Conservation (phyloP, 768 basidiomycete species). For the Mycena vitilis region DNA sequence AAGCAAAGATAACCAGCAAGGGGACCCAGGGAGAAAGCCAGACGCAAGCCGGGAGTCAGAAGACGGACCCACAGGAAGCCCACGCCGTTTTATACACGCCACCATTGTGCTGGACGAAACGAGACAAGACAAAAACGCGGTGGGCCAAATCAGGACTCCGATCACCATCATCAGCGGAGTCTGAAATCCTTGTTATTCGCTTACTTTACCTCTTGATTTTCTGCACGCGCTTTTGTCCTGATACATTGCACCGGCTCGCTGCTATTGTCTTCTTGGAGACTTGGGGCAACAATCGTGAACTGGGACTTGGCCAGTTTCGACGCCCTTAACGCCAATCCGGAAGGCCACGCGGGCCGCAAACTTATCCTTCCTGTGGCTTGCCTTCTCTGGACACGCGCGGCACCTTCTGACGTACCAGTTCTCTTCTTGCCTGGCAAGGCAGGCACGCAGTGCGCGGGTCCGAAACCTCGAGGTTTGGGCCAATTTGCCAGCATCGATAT, state of each 20-base stretch:
- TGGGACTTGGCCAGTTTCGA: too few species aligned
- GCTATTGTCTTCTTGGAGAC: too few species aligned
- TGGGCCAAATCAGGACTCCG: not conserved
- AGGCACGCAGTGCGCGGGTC: not conserved
- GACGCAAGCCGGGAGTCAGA: not conserved
- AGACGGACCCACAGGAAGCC: not conserved
- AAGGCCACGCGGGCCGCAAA: too few species aligned
- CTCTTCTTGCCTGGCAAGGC: not conserved
- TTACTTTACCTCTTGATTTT: not conserved
- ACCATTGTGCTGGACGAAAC: not conserved
- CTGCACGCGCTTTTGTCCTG: not conserved
- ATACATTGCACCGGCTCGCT: not conserved
- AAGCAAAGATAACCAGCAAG: not conserved
- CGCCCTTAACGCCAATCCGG: too few species aligned
- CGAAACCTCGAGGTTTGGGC: not conserved
- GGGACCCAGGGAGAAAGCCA: not conserved
- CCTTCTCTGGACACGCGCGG: too few species aligned
- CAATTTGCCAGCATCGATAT: not conserved
- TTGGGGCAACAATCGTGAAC: too few species aligned
- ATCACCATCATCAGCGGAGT: slow-evolving; percentile 7
- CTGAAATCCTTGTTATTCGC: not conserved
- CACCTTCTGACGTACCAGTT: too few species aligned
- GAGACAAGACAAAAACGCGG: slow-evolving; percentile 8
- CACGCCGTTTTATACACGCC: slow-evolving; percentile 8
- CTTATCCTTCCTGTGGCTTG: too few species aligned